phyloP scores from a whole-genome alignment of 2,329 filamentous ascomycete species.

The Apiospora aurea region DNA sequence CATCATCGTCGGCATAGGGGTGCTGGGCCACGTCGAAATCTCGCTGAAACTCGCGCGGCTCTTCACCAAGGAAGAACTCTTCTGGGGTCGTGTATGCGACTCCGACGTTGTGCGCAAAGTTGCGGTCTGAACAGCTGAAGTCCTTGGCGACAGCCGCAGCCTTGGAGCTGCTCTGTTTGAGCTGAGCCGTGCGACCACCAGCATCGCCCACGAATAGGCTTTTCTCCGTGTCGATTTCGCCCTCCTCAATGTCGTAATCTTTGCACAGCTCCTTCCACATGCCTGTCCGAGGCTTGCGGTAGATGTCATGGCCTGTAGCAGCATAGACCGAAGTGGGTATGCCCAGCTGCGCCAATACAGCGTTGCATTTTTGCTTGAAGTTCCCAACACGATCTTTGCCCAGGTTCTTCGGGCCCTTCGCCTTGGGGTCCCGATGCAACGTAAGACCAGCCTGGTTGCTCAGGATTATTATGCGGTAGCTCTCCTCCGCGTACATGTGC shows the following conservation, averaged over 20 bases:
- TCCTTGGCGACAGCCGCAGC: conserved; percentile 53
- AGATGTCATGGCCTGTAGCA: conserved; percentile 82
- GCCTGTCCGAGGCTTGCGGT: conserved; percentile 83
- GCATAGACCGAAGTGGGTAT: conserved; percentile 84
- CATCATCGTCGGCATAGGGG: conserved; percentile 45
- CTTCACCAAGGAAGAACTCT: conserved; percentile 82
- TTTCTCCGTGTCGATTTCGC: conserved; percentile 69
- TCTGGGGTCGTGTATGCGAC: conserved; percentile 87
- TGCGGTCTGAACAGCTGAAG: conserved; percentile 73
- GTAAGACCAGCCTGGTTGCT: conserved; percentile 90
- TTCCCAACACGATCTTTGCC: conserved; percentile 70
- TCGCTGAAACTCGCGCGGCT: conserved; percentile 69
- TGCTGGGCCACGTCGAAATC: conserved; percentile 75
- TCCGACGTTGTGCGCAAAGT: conserved; percentile 86
- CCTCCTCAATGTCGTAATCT: conserved; percentile 65
- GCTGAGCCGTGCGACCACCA: conserved; percentile 61
- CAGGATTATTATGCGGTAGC: conserved; percentile 78
- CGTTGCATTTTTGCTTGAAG: conserved; percentile 83
- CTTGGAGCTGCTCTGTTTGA: conserved; percentile 52
- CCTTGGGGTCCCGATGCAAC: conserved; percentile 76
- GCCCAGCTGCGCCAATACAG: conserved; percentile 74
- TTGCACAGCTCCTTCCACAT: conserved; percentile 79
- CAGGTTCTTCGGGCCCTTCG: conserved; percentile 63
- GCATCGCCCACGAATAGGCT: conserved; percentile 95
- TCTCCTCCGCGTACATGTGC: conserved; percentile 71